These are phyloP conservation scores for Hygrocybe punicea DNA, from an alignment of 768 basidiomycete species.

Conservation along the genomic window DNA sequence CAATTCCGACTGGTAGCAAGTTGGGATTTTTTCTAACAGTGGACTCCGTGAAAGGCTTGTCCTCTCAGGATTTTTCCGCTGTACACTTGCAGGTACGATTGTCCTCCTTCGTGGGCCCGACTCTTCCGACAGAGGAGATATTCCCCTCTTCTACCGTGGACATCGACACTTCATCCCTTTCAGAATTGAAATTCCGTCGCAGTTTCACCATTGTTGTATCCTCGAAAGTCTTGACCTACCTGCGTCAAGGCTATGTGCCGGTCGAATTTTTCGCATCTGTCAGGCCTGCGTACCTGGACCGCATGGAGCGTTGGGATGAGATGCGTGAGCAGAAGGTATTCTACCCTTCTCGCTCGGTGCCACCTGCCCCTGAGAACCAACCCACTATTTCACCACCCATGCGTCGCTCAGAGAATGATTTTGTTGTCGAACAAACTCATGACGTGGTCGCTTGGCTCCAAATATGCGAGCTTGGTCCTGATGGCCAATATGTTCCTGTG, in stretches of 20 bases:
- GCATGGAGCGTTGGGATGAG: slow-evolving; percentile 92
- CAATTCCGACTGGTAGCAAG: slow-evolving; percentile 72
- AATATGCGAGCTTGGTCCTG: slow-evolving; percentile 79
- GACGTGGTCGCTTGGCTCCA: slow-evolving; percentile 89
- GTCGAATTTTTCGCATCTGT: slow-evolving; percentile 88
- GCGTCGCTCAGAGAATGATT: slow-evolving; percentile 91
- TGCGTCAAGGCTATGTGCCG: slow-evolving; percentile 75
- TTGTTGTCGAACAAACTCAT: slow-evolving; percentile 81
- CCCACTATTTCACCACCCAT: slow-evolving; percentile 58
- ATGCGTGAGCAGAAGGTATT: slow-evolving; percentile 70
- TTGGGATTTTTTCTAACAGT: slow-evolving; percentile 81
- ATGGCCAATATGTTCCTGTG: slow-evolving; percentile 80
- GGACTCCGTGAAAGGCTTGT: slow-evolving; percentile 84
- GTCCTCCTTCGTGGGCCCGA: slow-evolving; percentile 79
- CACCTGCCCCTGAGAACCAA: slow-evolving; percentile 38
- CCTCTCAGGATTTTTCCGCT: slow-evolving; percentile 83
- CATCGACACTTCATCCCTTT: slow-evolving; percentile 64
- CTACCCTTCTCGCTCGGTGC: slow-evolving; percentile 36
- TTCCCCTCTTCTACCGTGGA: slow-evolving; percentile 75
- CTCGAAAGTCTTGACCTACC: slow-evolving; percentile 65
- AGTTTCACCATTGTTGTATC: slow-evolving; percentile 77
- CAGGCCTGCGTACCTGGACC: slow-evolving; percentile 78
- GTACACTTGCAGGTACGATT: slow-evolving; percentile 86
- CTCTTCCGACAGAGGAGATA: slow-evolving; percentile 70
- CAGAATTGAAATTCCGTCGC: slow-evolving; percentile 80